Conservation (phyloP, 2,329 filamentous ascomycete genomes). For the Dactylella cylindrospora region DNA sequence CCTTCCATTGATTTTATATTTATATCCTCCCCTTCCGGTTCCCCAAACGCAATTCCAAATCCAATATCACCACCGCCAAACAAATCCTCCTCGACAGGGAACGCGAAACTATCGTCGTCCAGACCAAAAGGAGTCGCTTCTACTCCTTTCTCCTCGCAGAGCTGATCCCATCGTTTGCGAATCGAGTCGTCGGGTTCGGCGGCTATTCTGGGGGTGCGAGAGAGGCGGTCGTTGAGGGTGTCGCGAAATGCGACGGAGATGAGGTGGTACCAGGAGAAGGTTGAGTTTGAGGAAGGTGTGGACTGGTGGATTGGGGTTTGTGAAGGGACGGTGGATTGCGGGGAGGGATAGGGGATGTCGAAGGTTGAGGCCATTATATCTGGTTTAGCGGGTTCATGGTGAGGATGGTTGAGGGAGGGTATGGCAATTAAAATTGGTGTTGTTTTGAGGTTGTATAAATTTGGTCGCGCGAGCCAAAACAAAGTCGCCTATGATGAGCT, state of each 20-base stretch:
- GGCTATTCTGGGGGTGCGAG: slow-evolving; percentile 1
- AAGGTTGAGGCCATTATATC: slow-evolving; percentile 4
- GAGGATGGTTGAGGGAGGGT: not conserved
- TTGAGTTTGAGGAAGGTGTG: not conserved
- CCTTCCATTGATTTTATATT: no score
- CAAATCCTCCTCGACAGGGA: not conserved
- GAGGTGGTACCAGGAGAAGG: slow-evolving; percentile 25
- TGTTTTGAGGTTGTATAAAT: no score
- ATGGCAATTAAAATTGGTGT: not conserved
- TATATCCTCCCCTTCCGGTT: not conserved
- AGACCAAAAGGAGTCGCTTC: not conserved
- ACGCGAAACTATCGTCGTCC: not conserved
- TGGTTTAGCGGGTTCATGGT: not conserved
- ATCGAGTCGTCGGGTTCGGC: not conserved
- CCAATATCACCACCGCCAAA: not conserved
- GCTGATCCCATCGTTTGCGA: slow-evolving; percentile 2
- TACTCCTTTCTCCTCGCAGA: slow-evolving; percentile 2
- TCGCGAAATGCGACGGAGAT: slow-evolving; percentile 36
- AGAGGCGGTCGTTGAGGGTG: slow-evolving; percentile 20
- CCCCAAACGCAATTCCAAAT: not conserved
- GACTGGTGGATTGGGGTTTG: slow-evolving; percentile 14
- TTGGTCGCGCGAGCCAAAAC: no score
- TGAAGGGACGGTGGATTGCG: slow-evolving; percentile 4
- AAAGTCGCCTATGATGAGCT: no score
- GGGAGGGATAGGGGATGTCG: slow-evolving; percentile 28